Base-by-base conservation (phyloP, 176 grass and related monocot species). In the Aegilops sharonensis region DNA sequence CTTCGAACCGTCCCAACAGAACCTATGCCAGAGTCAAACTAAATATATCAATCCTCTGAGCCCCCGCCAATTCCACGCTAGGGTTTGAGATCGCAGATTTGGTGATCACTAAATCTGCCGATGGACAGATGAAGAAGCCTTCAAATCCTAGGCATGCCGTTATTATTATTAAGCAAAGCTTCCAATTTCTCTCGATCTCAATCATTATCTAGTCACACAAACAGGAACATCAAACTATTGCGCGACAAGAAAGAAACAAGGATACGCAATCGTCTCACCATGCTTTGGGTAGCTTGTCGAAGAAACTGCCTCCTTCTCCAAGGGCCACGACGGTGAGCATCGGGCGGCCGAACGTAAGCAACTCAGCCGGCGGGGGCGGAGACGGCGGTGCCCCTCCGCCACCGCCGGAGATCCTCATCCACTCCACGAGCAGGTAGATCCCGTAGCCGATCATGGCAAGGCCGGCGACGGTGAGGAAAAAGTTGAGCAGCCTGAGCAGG, bases 371-470 rank as follows among this genome's bases (percentile, higher is more conserved):
- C 47, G 62, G 74, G 30, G 73, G n/a, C 5, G 83, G 79, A 23
- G 80, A 29, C 1, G 27, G 82, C 57, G 88, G 23, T 5, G 64
- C n/a, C 14, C 64, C 89, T 29, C 68, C 87, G 62, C 39, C 68
- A 18, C 62, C 77, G 6, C 65, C 59, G 31, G 94, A 87, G 40
- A 87, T 85, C 67, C 85, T 91, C 34, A 78, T 83, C 88, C 90
- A 98, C 87, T 94, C 91, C 65, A 94, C 88, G 24, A 98, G 86
- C 78, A 95, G 91, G 87, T 95, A 94, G 80, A 93, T 86, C 45
- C 96, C 96, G 71, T 98, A 95, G 0, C 91, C 93, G 21, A 98
- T 81, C 91, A 98, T 95, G 78, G 96, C 90, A 57, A 98, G 90
- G 47, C 96, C 96, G 59, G 92, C 88, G 40, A 92, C 57, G 47